Evolutionary conservation across 2,329 filamentous ascomycete genomes (phyloP).

Genomic region (Cladosporium sphaerospermum): DNA sequence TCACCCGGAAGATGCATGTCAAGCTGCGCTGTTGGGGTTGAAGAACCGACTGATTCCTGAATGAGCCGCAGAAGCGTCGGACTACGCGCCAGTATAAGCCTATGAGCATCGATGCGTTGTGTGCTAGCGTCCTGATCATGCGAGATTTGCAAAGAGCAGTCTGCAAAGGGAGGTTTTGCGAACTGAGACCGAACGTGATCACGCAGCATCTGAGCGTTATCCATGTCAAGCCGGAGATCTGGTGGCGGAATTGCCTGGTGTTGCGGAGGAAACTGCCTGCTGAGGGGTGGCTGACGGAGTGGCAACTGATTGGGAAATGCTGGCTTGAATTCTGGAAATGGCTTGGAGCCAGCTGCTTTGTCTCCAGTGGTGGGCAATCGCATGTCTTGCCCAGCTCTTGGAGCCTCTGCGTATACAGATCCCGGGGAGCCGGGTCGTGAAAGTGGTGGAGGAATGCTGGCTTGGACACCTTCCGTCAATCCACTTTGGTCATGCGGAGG

Average conservation of each 20-base stretch:
- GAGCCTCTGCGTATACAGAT: conserved; percentile 2
- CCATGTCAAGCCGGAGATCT: conserved; percentile 17
- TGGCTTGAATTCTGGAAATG: not conserved
- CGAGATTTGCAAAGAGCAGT: conserved; percentile 27
- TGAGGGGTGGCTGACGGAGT: conserved; percentile 2
- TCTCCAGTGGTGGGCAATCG: not conserved
- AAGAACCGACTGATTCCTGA: conserved; percentile 10
- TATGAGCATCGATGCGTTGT: conserved; percentile 24
- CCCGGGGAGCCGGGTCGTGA: conserved; percentile 8
- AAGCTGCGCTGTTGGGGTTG: conserved; percentile 5
- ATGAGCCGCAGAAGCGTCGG: conserved; percentile 23
- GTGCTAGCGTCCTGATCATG: conserved; percentile 17
- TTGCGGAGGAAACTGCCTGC: conserved; percentile 1
- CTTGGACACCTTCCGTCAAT: conserved; percentile 11
- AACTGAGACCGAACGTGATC: conserved; percentile 25
- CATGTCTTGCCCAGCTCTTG: not conserved
- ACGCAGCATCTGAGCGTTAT: conserved; percentile 27
- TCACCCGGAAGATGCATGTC: conserved; percentile 19
- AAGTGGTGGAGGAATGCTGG: not conserved
- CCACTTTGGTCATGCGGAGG: conserved; percentile 22
- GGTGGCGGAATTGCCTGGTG: conserved; percentile 14
- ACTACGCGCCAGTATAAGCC: conserved; percentile 27
- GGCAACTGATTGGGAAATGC: not conserved
- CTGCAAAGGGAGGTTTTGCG: conserved; percentile 23
- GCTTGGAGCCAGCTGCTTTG: not conserved